Percentiles rank a stretch among this genome's conserved stretches.
Evolutionary conservation across 768 basidiomycete genomes (phyloP).

Genomic region (Filobasidium wieringae): DNA sequence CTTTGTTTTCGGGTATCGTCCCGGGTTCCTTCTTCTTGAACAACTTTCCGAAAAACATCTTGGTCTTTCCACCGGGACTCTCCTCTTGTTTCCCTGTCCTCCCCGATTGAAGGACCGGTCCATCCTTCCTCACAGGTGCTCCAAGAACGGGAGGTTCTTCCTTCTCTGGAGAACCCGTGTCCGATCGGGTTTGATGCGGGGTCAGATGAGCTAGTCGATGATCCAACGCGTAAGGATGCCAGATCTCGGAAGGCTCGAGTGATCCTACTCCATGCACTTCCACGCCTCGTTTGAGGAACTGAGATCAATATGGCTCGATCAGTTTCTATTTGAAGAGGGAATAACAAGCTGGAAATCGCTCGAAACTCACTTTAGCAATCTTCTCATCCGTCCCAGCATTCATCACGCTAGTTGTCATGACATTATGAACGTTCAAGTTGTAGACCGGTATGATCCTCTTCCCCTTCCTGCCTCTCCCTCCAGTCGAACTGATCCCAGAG

Average conservation of each 20-base stretch:
- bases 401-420: conserved; percentile 36
- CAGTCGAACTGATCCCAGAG: not conserved
- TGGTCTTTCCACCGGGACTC: conserved; percentile 13
- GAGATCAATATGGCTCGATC: not conserved
- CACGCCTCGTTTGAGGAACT: conserved; percentile 33
- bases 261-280: conserved; percentile 32
- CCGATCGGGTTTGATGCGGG: not conserved
- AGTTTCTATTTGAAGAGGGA: not conserved
- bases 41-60: conserved; percentile 34
- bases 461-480: conserved; percentile 14
- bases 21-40: conserved; percentile 28
- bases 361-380: conserved; percentile 33
- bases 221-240: conserved; percentile 9
- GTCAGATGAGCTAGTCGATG: conserved; percentile 14
- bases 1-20: not conserved
- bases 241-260: conserved; percentile 23
- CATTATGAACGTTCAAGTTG: conserved; percentile 36
- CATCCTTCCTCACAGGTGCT: too few relatives aligned
- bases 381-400: conserved; percentile 37
- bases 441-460: conserved; percentile 36
- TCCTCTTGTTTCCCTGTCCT: not conserved
- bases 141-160: too few relatives aligned
- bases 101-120: too few relatives aligned
- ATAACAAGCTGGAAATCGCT: not conserved
- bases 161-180: not conserved